Evolutionary conservation across 2,329 filamentous ascomycete species (phyloP), one percentile per base, ranked within the genome.

Genomic region (Periconia sp.): DNA sequence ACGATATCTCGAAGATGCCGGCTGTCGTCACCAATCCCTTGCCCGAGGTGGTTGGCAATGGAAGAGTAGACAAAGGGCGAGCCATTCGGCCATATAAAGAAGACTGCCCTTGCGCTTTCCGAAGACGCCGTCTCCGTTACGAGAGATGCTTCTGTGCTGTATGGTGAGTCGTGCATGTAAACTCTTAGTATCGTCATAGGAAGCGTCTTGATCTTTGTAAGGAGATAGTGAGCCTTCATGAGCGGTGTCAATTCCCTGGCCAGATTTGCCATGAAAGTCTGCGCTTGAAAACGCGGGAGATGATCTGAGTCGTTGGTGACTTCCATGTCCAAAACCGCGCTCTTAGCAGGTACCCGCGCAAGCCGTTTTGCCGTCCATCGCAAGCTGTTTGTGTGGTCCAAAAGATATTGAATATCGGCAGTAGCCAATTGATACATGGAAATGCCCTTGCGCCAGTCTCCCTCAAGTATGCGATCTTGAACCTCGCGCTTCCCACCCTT

Each of bases 171-270:
- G 57, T 91, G 78, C 54, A 92, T 84, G 64, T 91, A 89, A 44
- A 95, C 86, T 47, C 91, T 85, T n/a, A 95, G 76, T 23, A 94
- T 79, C 1, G 90, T 81, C 3, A 94, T 77, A 0, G 89, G 85
- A n/a, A 89, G 78, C 1, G 81, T 79, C 49, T 82, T 80, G 49
- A 89, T 87, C n/a, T 87, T 84, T 60, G 89, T 86, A 55, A 94
- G 84, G 62, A 90, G 87, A 71, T 91, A 94, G 73, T 95, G 90
- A 6, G 89, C 89, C 72, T 94, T 95, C 62, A 92, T 84, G 54
- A 94, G 82, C 1, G 91, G 89, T 1, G 90, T 79, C 17, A 92
- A 82, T 66, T 92, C 87, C 41, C 80, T 79, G 61, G 92, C 88
- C 2, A 96, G 82, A 60, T 87, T 88, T 59, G 85, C 84, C 37